Evolutionary conservation across 257 asterid genomes (phyloP).

Genomic region (Gentiana macrophylla): DNA sequence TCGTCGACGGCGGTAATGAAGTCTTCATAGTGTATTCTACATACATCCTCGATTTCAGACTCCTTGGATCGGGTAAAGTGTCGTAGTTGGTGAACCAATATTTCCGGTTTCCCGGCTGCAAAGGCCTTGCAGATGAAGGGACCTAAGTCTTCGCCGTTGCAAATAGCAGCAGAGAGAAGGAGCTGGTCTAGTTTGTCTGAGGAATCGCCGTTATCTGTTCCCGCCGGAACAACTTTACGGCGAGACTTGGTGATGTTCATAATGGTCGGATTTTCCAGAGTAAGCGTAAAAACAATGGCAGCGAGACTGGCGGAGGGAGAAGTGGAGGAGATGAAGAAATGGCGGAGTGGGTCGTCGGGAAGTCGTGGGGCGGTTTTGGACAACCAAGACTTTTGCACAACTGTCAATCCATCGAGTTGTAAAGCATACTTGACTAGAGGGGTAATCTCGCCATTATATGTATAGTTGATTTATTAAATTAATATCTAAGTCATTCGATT

Average conservation of each 20-base stretch:
- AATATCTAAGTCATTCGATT: too few species aligned
- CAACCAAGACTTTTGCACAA: too few species aligned
- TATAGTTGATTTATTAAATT: too few species aligned
- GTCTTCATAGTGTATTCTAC: slow-evolving; percentile 86
- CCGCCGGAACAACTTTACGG: slow-evolving; percentile 74
- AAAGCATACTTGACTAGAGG: too few species aligned
- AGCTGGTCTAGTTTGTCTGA: slow-evolving; percentile 88
- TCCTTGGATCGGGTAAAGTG: slow-evolving; percentile 78
- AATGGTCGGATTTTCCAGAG: background rate
- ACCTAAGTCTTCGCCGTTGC: slow-evolving; percentile 88
- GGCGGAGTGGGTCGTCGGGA: too few species aligned
- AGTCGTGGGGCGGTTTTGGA: too few species aligned
- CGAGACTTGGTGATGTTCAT: slow-evolving; percentile 61
- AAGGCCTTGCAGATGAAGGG: slow-evolving; percentile 80
- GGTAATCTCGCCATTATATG: too few species aligned
- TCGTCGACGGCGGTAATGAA: slow-evolving; percentile 95
- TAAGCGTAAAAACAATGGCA: slow-evolving; percentile 14
- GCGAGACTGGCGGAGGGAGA: slow-evolving; percentile 24
- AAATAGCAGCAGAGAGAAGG: slow-evolving; percentile 74
- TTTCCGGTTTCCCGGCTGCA: slow-evolving; percentile 82
- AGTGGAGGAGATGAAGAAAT: slow-evolving; percentile 41
- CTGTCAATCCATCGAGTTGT: too few species aligned
- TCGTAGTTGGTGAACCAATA: slow-evolving; percentile 66
- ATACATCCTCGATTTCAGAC: slow-evolving; percentile 87
- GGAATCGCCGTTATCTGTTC: slow-evolving; percentile 52